A percentile compares a stretch with the other conserved stretches of the same genome.
Evolutionary conservation across 225 moss, liverwort and hornwort species (phyloP).

Genomic region (Lunularia cruciata): DNA sequence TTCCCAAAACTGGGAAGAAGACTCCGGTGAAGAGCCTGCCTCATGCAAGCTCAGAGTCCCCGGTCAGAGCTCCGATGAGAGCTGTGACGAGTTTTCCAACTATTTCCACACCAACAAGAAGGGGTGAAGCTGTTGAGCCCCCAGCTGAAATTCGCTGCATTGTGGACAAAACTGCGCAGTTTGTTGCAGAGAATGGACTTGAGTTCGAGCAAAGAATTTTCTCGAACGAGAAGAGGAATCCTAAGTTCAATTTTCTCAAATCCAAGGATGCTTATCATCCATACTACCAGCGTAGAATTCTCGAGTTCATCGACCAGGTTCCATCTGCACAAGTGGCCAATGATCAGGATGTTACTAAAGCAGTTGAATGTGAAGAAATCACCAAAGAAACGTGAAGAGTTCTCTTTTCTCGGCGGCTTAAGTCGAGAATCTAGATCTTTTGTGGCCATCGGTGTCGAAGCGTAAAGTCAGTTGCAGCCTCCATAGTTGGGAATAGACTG

Average conservation of each 20-base stretch:
- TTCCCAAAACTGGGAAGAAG: conserved; percentile 12
- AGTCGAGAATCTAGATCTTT: no score
- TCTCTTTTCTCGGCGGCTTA: no score
- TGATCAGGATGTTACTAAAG: background rate
- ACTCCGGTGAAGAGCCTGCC: background rate
- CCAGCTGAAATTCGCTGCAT: conserved; percentile 96
- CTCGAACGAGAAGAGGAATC: conserved; percentile 97
- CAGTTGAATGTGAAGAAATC: background rate
- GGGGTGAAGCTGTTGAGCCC: conserved; percentile 66
- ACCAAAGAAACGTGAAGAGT: no score
- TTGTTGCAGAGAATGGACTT: conserved; percentile 89
- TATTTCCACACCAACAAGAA: conserved; percentile 66
- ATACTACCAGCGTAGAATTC: conserved; percentile 92
- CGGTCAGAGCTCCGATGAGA: conserved; percentile 11
- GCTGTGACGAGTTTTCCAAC: conserved; percentile 28
- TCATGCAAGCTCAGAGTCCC: background rate
- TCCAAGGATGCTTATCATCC: conserved; percentile 86
- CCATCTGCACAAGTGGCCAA: conserved; percentile 38
- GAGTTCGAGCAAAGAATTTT: conserved; percentile 97
- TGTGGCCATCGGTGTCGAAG: no score
- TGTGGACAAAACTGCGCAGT: conserved; percentile 96
- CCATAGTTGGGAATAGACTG: no score
- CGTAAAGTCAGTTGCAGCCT: no score
- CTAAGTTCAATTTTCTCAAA: conserved; percentile 91
- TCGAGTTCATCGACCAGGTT: conserved; percentile 73